A percentile compares a stretch with the other conserved stretches of the same genome.
Evolutionary conservation across 352 stramenopile species (phyloP).

Genomic region (Phytophthora sp.): DNA sequence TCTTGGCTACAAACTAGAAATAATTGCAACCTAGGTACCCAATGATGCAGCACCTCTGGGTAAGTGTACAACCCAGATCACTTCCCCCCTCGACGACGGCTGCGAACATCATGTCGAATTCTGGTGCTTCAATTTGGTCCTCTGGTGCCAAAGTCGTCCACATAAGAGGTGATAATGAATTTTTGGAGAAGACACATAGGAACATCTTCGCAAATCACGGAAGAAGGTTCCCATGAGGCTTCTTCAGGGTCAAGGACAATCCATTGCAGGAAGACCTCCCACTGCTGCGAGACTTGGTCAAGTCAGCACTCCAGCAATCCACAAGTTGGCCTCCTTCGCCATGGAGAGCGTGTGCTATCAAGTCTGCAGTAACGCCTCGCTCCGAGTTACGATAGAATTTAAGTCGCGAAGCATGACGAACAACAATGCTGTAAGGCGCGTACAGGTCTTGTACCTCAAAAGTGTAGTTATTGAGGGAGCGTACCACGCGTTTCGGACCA

Average conservation of each 20-base stretch:
- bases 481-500: neutral
- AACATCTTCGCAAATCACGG: conserved; percentile 1
- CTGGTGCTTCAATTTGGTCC: neutral
- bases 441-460: neutral
- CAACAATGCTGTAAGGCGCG: neutral
- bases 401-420: neutral
- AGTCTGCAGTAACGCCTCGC: neutral
- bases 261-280: conserved; percentile 5
- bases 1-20: neutral
- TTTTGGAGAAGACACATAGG: conserved; percentile 31
- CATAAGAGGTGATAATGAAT: neutral
- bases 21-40: neutral
- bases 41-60: too few relatives aligned
- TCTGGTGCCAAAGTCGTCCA: neutral
- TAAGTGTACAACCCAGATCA: too few relatives aligned
- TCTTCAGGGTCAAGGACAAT: neutral
- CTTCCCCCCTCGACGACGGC: neutral
- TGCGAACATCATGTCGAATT: neutral
- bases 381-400: neutral
- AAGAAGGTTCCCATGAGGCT: conserved; percentile 7
- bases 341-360: neutral
- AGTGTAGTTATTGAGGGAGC: neutral
- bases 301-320: neutral
- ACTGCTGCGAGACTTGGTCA: neutral
- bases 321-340: neutral